These are phyloP conservation scores for Boletellus deceptivus DNA, from an alignment of 1,284 basidiomycete species.

Conservation along the genomic window DNA sequence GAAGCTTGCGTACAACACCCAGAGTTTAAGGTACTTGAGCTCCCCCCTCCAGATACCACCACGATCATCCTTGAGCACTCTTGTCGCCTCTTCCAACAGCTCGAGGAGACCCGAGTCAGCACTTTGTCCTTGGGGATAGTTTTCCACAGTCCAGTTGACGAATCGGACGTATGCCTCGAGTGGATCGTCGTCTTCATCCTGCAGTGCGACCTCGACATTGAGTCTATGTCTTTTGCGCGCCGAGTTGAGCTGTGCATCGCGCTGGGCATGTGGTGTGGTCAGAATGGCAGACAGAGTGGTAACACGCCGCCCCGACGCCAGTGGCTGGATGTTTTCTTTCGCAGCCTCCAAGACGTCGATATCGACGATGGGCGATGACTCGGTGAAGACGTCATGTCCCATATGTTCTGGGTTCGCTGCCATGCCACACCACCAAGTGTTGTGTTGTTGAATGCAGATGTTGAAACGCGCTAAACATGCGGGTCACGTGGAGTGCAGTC, in stretches of 20 bases:
- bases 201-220: slow-evolving; percentile 52
- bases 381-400: slow-evolving; percentile 28
- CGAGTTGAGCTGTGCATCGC: slow-evolving; percentile 62
- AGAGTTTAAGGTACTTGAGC: slow-evolving; percentile 86
- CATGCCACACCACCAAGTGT: slow-evolving; percentile 14
- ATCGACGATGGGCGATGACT: slow-evolving; percentile 51
- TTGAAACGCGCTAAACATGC: slow-evolving; percentile 24
- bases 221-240: slow-evolving; percentile 57
- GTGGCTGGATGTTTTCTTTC: slow-evolving; percentile 80
- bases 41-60: slow-evolving; percentile 68
- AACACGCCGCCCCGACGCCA: slow-evolving; percentile 69
- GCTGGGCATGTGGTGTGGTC: slow-evolving; percentile 68
- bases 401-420: slow-evolving; percentile 13
- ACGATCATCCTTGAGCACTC: slow-evolving; percentile 67
- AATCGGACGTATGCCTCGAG: slow-evolving; percentile 61
- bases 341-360: slow-evolving; percentile 77
- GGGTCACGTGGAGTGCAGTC: slow-evolving; percentile 12
- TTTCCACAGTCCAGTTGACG: slow-evolving; percentile 71
- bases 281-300: slow-evolving; percentile 70
- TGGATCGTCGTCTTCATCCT: slow-evolving; percentile 53
- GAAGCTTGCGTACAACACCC: slow-evolving; percentile 86
- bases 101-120: slow-evolving; percentile 77
- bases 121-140: slow-evolving; percentile 63
- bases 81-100: slow-evolving; percentile 78
- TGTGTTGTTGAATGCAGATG: neutral